A percentile compares a stretch with the other conserved stretches of the same genome.
Evolutionary conservation across 2,329 filamentous ascomycete genomes (phyloP).

Genomic region (Colletotrichum tamarilloi): DNA sequence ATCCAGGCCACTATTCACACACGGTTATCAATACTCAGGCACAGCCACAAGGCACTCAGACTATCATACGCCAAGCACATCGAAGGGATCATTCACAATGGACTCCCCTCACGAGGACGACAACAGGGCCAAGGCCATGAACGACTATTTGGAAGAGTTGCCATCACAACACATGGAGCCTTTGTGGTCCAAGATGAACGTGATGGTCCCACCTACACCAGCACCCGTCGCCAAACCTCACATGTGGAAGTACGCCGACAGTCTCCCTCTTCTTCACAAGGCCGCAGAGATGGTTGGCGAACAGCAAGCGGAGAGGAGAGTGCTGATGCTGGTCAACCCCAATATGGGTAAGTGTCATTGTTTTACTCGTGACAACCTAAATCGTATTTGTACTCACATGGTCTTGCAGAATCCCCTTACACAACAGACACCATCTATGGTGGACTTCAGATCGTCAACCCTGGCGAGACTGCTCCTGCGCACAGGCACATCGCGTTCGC

Average conservation of each 20-base stretch:
- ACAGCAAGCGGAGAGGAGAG: slow-evolving; percentile 53
- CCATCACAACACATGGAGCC: slow-evolving; percentile 50
- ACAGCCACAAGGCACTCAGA: background rate
- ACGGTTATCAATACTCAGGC: background rate
- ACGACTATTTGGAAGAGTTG: slow-evolving; percentile 43
- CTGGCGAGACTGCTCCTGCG: slow-evolving; percentile 64
- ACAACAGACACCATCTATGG: slow-evolving; percentile 70
- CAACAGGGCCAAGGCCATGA: slow-evolving; percentile 41
- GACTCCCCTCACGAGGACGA: slow-evolving; percentile 27
- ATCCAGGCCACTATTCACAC: too few relatives aligned
- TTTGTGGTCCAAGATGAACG: slow-evolving; percentile 60
- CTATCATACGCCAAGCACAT: background rate
- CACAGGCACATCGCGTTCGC: slow-evolving; percentile 68
- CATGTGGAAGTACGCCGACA: slow-evolving; percentile 51
- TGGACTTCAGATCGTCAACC: slow-evolving; percentile 67
- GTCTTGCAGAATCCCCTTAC: slow-evolving; percentile 56
- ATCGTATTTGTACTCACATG: background rate
- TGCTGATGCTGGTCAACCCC: slow-evolving; percentile 56
- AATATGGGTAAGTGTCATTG: slow-evolving; percentile 41
- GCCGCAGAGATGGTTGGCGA: slow-evolving; percentile 50
- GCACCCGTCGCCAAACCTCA: slow-evolving; percentile 54
- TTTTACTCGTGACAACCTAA: background rate
- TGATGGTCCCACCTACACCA: slow-evolving; percentile 57
- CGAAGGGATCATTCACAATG: background rate
- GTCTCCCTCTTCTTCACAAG: slow-evolving; percentile 47